Conservation (phyloP, 2,329 filamentous ascomycete genomes). For the Penicillium verrucosum region DNA sequence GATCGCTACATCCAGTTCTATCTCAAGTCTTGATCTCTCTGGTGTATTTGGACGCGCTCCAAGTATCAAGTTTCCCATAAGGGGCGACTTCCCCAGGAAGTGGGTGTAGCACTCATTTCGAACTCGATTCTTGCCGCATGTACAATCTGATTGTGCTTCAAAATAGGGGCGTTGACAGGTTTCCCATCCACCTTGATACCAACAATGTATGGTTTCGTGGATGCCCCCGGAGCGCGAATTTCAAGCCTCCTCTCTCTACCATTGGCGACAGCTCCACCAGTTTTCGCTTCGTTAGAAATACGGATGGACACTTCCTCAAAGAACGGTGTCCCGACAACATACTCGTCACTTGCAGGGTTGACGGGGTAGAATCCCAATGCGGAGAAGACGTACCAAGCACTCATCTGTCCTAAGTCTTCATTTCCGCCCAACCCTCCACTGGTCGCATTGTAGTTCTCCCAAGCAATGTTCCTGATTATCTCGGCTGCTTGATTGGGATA, state of each 20-base stretch:
- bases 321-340: constrained; percentile 47
- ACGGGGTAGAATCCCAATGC: constrained; percentile 50
- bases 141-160: constrained; percentile 44
- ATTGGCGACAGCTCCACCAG: constrained; percentile 24
- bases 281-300: constrained; percentile 34
- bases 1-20: fast-evolving
- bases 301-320: constrained; percentile 46
- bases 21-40: neutral
- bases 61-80: constrained; percentile 1
- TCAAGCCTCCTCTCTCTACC: constrained; percentile 28
- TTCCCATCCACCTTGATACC: constrained; percentile 43
- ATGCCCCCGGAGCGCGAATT: constrained; percentile 44
- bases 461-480: constrained; percentile 39
- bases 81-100: constrained; percentile 28
- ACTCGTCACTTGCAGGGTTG: constrained; percentile 46
- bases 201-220: constrained; percentile 42
- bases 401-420: constrained; percentile 52
- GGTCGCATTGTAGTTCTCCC: constrained; percentile 47
- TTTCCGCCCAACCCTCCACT: constrained; percentile 48
- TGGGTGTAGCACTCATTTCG: constrained; percentile 45
- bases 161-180: constrained; percentile 31
- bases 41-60: neutral
- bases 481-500: constrained; percentile 41
- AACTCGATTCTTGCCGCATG: constrained; percentile 42
- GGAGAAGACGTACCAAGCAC: constrained; percentile 50